Evolutionary conservation across 106 monocot genomes (phyloP), one percentile per base, ranked within the genome.

Genomic region (Dactylorhiza incarnata): DNA sequence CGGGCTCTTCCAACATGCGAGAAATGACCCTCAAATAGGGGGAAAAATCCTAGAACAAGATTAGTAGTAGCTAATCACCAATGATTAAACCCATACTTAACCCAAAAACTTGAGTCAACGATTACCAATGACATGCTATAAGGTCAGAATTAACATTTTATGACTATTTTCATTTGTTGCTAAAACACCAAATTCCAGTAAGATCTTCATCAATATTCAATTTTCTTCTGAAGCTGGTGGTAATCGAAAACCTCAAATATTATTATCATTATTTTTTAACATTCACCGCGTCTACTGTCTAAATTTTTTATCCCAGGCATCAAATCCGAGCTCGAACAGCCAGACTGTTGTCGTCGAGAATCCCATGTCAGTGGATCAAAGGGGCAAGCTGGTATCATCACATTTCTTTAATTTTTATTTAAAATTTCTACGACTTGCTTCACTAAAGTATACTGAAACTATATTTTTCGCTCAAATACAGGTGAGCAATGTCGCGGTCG

Each of bases 401-500:
- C 44, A 22, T 73, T 56, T 70, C 50, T 45, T 58, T 43, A 49
- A 37, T 25, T 73, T 73, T 51, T 49, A 66, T 37, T 66, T 37
- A 14, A 13, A 66, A 12, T 11, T 66, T 15, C 0, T 4, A 59
- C 58, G 5, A 12, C 29, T 69, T 69, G 6, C 45, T 46, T 69
- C 24, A 69, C 45, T n/a, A 15, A 11, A n/a, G 15, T 69, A 46
- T 25, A 45, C 16, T 45, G n/a, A 44, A 45, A 13, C 24, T 61
- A 20, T 68, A 13, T 67, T 65, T 24, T 14, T 22, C 0, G 19
- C 45, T n/a, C 44, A 2, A 15, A 49, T 82, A 74, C 76, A 88
- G 91, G 88, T 91, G 73, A 88, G 79, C 81, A 91, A 88, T 78
- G 88, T 91, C 49, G 91, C 84, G 2, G 91, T 91, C 69, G 91